Base-by-base conservation (phyloP, 805 yeast species). In the Myxozyma sirexii region DNA sequence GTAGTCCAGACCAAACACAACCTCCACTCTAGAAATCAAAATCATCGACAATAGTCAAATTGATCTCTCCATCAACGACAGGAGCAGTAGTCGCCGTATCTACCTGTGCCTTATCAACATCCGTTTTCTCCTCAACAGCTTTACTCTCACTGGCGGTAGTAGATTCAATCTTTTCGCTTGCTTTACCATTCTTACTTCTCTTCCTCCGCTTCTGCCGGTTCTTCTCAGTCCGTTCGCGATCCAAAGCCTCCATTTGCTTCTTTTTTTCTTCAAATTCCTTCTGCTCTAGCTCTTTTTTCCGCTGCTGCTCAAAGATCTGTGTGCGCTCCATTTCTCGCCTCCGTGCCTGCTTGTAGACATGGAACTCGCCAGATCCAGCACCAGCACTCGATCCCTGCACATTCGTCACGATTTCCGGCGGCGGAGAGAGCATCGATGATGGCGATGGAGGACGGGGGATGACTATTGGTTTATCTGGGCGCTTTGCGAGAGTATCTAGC, bases 351-450 rank as follows among this genome's bases (percentile, higher is more conserved):
- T 74, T 73, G 63, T 70, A 73, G 21, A 69, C 66, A 59, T 73
- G 76, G 56, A 73, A 73, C 54, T 73, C 76, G n/a, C 76, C 76
- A 1, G 76, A 70, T 7, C 76, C 73, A 3, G 76, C 74, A n/a
- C 72, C 77, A 4, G 76, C 68, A 49, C 70, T 68, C 3, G 75
- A 69, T 7, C 76, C 74, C 17, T 70, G 66, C 17, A 70, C 68
- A 43, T 70, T 70, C 33, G 57, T 61, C 17, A 71, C 65, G 29
- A 72, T 57, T 24, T 68, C 74, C n/a, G 68, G 69, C 33, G 69
- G 73, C 19, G 68, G 67, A 21, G 70, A 50, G 45, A 33, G 35
- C 23, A 47, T 35, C n/a, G 35, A 50, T 10, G 55, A 46, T 42
- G 57, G 63, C 17, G 60, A 38, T 4, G 33, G 54, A 19, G 64